Base-by-base conservation (phyloP, 2,329 filamentous ascomycete species). In the Sclerotinia glacialis region DNA sequence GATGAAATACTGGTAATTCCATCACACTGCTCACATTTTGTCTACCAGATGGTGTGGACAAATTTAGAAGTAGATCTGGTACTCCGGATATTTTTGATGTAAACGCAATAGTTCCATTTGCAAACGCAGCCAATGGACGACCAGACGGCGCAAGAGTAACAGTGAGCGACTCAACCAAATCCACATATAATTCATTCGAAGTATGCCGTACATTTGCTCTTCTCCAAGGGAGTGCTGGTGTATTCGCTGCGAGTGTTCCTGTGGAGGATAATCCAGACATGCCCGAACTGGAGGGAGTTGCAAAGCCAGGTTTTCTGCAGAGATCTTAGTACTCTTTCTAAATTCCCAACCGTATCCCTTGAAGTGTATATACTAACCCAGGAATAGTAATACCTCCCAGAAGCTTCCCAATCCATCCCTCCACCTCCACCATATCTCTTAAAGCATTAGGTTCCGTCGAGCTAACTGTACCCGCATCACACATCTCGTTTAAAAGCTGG, bases 121-220 rank as follows among this genome's bases (percentile, higher is more conserved):
- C 91, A 70, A 96, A 89, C 3, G 95, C 94, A 9, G 92, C 88
- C 28, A 99, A 83, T 1, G 94, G 89, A 18, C 93, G 85, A 5
- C 95, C 95, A 0, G 93, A 97, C 0, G 95, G 95, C 0, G 95
- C 93, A 52, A 98, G 84, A 0, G 90, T 97, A 50, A 97, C 92
- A 1, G 88, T 86, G 0, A 99, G 82, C 1, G 91, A 92, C 80
- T 99, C 95, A 69, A 99, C 87, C 16, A 99, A 87, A 77, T 99
- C 95, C 67, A 97, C 94, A 77, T 98, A 98, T 72, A 99, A 83
- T 78, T 99, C 95, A 78, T 98, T 99, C 65, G 91, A 96, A 5
- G 94, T 98, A 78, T 99, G 95, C 21, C 93, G 86, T 64, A 99
- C 95, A 74, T 97, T 97, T 49, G 92, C 87, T 68, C 93, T 85